Evolutionary conservation across 2,329 filamentous ascomycete species (phyloP), one percentile per base, ranked within the genome.

Genomic region (Blastomyces emzantsi): DNA sequence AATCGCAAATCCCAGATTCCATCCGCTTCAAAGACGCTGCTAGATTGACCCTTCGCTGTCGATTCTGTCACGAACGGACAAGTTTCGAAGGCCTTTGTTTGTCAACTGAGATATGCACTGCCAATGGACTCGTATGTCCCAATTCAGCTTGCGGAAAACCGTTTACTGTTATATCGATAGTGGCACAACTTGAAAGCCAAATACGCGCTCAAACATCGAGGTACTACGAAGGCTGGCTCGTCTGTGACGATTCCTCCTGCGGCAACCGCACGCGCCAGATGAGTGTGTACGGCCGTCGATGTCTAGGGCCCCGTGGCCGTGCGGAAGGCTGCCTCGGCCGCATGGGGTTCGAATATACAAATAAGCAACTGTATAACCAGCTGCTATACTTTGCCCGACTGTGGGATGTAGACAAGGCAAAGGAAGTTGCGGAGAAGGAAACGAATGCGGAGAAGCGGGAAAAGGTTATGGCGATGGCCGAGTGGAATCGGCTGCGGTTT

Each of bases 311-410:
- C 19, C 88, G 87, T 69, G 92, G 92, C 1, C 86, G 94, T 2
- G 93, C 89, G 0, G 84, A 87, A 63, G 92, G 91, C 63, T 99
- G 94, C 74, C 79, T 87, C 3, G 94, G 94, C 25, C 85, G 85
- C 60, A 97, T 99, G 92, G 80, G 84, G 28, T 97, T 92, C 74
- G 92, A 95, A 77, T 88, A 90, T 72, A 82, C 84, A 0, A 94
- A 97, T 78, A 93, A 94, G 77, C 88, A 89, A 71, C 83, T 97
- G 64, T 97, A 97, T 79, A 97, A 96, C 75, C 94, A 99, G 77
- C 81, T 99, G 51, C 79, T 97, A 62, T 99, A 96, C 78, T 89
- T 92, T 73, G 84, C 89, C 39, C 83, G 83, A 59, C 77, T 97
- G 63, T 99, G 92, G 81, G 92, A 99, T 75, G 89, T 95, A 2